Conservation (phyloP, 2,329 filamentous ascomycete genomes). For the Coniochaeta pulveracea region DNA sequence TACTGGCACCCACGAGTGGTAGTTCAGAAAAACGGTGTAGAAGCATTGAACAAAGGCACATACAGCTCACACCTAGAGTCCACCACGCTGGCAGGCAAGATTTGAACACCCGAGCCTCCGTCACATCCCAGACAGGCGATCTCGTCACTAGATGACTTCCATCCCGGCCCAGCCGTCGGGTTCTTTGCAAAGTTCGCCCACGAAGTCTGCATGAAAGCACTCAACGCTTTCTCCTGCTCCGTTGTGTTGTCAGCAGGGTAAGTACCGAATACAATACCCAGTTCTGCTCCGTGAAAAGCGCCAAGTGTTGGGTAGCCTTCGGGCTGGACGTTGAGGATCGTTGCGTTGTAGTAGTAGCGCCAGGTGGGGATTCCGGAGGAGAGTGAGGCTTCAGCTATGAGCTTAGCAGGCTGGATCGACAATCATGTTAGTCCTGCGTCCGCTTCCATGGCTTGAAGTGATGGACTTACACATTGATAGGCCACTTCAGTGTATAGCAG, state of each 20-base stretch:
- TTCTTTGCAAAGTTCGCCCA: slow-evolving; percentile 3
- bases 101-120: background rate
- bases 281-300: slow-evolving; percentile 1
- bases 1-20: no score
- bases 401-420: background rate
- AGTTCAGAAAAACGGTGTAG: slow-evolving; percentile 1
- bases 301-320: slow-evolving; percentile 1
- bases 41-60: background rate
- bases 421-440: background rate
- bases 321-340: background rate
- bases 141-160: background rate
- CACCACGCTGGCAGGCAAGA: background rate
- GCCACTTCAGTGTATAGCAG: slow-evolving; percentile 1
- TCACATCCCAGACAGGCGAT: slow-evolving; percentile 1
- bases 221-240: background rate
- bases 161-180: slow-evolving; percentile 1
- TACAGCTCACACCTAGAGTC: slow-evolving; percentile 1
- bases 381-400: background rate
- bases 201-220: background rate
- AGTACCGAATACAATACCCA: background rate
- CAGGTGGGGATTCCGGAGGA: background rate
- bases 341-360: slow-evolving; percentile 3
- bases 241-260: slow-evolving; percentile 1
- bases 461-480: slow-evolving; percentile 2
- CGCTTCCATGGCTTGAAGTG: background rate